These are phyloP conservation scores for Solanum boliviense DNA, from an alignment of 257 asterid genomes.

Conservation along the genomic window DNA sequence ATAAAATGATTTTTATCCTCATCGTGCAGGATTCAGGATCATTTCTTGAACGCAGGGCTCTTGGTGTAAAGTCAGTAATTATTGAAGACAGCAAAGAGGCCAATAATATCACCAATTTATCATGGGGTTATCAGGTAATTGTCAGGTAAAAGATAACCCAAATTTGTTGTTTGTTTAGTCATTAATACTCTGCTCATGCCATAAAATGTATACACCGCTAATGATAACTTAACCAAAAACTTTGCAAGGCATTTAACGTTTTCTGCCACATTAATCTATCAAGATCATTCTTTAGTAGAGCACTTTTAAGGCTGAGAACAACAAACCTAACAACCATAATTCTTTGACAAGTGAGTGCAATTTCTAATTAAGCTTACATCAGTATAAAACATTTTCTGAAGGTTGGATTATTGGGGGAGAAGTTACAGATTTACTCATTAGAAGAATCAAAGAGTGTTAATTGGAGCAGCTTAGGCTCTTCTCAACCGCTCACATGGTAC, in stretches of 20 bases:
- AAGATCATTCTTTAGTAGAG: background rate
- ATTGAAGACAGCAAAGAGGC: constrained; percentile 17
- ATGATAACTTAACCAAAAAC: background rate
- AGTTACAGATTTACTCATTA: constrained; percentile 29
- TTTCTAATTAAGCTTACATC: background rate
- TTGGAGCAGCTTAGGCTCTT: constrained; percentile 36
- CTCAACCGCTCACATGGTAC: constrained; percentile 74
- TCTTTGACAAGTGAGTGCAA: background rate
- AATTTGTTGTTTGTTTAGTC: background rate
- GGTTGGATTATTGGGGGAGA: constrained; percentile 84
- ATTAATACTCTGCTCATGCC: background rate
- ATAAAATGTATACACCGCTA: background rate
- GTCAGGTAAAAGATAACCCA: background rate
- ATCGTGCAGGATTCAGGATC: constrained; percentile 70
- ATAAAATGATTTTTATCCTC: background rate
- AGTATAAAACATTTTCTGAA: constrained; percentile 6
- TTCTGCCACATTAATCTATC: background rate
- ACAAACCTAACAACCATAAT: background rate
- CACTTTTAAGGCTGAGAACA: background rate
- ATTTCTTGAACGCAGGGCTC: constrained; percentile 45
- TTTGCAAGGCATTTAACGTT: background rate
- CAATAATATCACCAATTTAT: constrained; percentile 20
- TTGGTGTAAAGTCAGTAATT: constrained; percentile 38
- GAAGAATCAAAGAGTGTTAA: constrained; percentile 27
- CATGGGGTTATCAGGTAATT: constrained; percentile 73